Percentiles rank a stretch among this genome's conserved stretches.
phyloP scores from a whole-genome alignment of 23 red algal species.

The Agarophyton chilense region DNA sequence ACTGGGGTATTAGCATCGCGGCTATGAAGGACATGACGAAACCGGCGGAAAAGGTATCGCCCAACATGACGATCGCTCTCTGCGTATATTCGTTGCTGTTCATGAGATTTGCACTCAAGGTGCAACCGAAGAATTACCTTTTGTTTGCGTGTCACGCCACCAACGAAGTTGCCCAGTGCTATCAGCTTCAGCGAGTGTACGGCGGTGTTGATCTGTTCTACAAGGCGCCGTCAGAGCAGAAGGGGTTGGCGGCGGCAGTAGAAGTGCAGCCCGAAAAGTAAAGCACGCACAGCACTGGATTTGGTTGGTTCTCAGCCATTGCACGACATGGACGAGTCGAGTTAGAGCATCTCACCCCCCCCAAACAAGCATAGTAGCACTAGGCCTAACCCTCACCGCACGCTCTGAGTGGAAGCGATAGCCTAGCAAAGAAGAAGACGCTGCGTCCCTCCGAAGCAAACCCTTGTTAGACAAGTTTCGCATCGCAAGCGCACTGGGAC shows the following conservation, averaged over 20 bases:
- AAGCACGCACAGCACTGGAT: neutral
- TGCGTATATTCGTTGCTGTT: conserved; percentile 94
- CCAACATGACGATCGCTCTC: conserved; percentile 92
- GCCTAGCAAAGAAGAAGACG: too few relatives aligned
- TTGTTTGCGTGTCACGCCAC: conserved; percentile 88
- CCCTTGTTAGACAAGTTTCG: too few relatives aligned
- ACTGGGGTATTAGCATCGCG: conserved; percentile 88
- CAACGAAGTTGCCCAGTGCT: conserved; percentile 93
- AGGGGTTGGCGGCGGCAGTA: neutral
- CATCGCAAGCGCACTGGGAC: too few relatives aligned
- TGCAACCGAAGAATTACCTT: conserved; percentile 91
- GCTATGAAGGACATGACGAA: conserved; percentile 94
- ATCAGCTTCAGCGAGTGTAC: conserved; percentile 92
- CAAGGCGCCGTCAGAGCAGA: conserved; percentile 30
- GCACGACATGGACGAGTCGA: too few relatives aligned
- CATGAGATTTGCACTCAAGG: conserved; percentile 94
- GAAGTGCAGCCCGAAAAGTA: neutral
- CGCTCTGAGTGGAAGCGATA: too few relatives aligned
- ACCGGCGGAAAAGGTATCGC: conserved; percentile 84
- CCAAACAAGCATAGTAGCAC: too few relatives aligned
- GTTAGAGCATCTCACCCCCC: too few relatives aligned
- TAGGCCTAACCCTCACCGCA: too few relatives aligned
- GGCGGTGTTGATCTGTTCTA: conserved; percentile 88
- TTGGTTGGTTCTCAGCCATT: neutral
- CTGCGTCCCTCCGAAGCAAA: too few relatives aligned